Evolutionary conservation across 495 filamentous ascomycete genomes (phyloP), one percentile per base, ranked within the genome.

Genomic region (Penicillium maclennaniae): DNA sequence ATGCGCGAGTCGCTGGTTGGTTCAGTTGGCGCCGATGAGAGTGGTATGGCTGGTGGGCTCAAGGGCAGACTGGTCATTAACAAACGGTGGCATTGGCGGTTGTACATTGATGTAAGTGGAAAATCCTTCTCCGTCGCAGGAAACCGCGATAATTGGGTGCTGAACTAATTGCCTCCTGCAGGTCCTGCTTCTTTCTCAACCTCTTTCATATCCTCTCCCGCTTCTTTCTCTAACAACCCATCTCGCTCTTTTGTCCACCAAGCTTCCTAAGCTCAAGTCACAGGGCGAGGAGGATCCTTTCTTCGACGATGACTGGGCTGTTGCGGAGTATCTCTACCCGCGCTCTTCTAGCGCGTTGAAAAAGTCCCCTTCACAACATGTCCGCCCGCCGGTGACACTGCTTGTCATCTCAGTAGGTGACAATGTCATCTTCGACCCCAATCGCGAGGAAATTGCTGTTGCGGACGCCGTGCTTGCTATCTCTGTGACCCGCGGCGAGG

Each of bases 251-350:
- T 84, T 96, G 44, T 83, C 87, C 38, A 89, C 92, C 7, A 86
- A 87, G 50, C 82, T 97, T 3, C 93, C 93, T 16, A 80, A 84
- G 27, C 74, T 95, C 20, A 87, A 88, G 64, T 95, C 89, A 20
- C 84, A 91, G 62, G 78, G 78, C 48, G 91, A 95, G 65, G 93
- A 99, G 72, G 95, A 99, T 62, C 95, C 95, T 2, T 84, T 96
- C 61, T 97, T 99, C 76, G 87, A 96, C 76, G 95, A 99, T 73
- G 93, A 99, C 71, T 99, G 95, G 95, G 87, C 84, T 34, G 87
- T 84, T 31, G 82, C 91, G 2, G 69, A 82, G 37, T 82, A 84
- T 45, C 76, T 99, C 19, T 99, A 92, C 73, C 83, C 87, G 1
- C 75, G 79, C 36, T 49, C 66, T 40, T 55, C 54, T 27, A 47